A percentile compares a stretch with the other conserved stretches of the same genome.
phyloP scores from a whole-genome alignment of 148 eudicot genomes.

The Tetragonia tetragonoides region DNA sequence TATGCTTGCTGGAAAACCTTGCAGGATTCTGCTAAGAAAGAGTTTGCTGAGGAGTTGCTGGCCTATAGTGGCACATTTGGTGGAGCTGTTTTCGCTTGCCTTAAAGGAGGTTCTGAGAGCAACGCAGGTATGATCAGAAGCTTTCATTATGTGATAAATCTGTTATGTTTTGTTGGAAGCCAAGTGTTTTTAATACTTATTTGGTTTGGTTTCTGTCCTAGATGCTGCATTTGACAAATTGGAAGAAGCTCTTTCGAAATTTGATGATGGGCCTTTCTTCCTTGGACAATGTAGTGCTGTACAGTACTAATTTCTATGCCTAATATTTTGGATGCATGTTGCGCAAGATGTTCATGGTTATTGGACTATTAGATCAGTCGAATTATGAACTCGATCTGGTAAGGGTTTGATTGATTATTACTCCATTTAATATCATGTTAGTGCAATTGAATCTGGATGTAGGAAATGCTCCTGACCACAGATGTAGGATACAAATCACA shows the following conservation, averaged over 20 bases:
- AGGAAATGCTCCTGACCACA: too few relatives aligned
- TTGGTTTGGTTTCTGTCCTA: conserved; percentile 19
- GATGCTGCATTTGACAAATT: conserved; percentile 63
- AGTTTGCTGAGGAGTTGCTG: conserved; percentile 65
- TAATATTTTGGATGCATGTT: background rate
- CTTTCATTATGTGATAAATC: background rate
- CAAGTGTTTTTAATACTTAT: background rate
- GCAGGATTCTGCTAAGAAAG: conserved; percentile 52
- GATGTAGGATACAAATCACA: background rate
- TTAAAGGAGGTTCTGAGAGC: conserved; percentile 46
- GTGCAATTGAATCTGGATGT: background rate
- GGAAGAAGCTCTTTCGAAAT: conserved; percentile 69
- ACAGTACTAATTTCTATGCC: background rate
- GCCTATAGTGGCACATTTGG: conserved; percentile 37
- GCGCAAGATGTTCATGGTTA: background rate
- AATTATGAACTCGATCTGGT: background rate
- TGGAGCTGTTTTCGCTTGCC: conserved; percentile 27
- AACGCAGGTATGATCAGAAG: conserved; percentile 42
- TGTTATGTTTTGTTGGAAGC: background rate
- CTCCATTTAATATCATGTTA: background rate
- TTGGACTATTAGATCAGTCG: too few relatives aligned
- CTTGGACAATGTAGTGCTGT: conserved; percentile 87
- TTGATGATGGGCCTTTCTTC: conserved; percentile 79
- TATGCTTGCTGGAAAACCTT: background rate
- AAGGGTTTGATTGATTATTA: background rate